Base-by-base conservation (phyloP, 2,329 filamentous ascomycete species). In the Diaporthe australafricana region DNA sequence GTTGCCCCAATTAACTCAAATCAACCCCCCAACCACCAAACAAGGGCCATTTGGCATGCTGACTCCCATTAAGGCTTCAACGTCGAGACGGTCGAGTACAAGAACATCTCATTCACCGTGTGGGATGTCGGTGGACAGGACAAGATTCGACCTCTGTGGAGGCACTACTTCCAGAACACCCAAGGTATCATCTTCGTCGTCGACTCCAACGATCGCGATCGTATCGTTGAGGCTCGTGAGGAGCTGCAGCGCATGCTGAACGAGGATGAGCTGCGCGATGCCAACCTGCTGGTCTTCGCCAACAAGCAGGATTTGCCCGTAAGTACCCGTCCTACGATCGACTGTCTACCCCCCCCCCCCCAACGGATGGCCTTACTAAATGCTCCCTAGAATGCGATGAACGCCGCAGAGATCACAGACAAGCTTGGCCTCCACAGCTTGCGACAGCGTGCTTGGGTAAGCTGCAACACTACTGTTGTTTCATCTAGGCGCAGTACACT, bases 111-210 rank as follows among this genome's bases (percentile, higher is more conserved):
- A 85, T 99, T 99, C 90, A 98, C 96, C 84, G 96, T 99, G 84
- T 99, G 96, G 96, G 96, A 98, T 89, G 96, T 99, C 82, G 96
- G 96, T 89, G 96, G 96, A 85, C 96, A 99, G 90, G 96, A 99
- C 92, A 98, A 98, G 94, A 99, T 99, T 84, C 92, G 96, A 85
- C 96, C 96, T 83, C 89, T 99, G 82, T 99, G 96, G 96, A 95
- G 96, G 88, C 96, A 98, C 87, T 99, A 99, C 89, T 99, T 98
- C 92, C 95, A 97, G 87, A 97, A 97, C 87, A 99, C 96, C 78
- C 96, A 99, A 87, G 96, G 96, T 84, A 96, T 99, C 85, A 98
- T 99, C 87, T 99, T 99, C 90, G 96, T 99, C 79, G 95, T 99
- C 83, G 96, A 99, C 88, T 96, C 93, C 88, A 98, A 98, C 87